These are phyloP conservation scores for Elsinoe necatrix DNA, from an alignment of 2,329 filamentous ascomycete species.

Conservation along the genomic window DNA sequence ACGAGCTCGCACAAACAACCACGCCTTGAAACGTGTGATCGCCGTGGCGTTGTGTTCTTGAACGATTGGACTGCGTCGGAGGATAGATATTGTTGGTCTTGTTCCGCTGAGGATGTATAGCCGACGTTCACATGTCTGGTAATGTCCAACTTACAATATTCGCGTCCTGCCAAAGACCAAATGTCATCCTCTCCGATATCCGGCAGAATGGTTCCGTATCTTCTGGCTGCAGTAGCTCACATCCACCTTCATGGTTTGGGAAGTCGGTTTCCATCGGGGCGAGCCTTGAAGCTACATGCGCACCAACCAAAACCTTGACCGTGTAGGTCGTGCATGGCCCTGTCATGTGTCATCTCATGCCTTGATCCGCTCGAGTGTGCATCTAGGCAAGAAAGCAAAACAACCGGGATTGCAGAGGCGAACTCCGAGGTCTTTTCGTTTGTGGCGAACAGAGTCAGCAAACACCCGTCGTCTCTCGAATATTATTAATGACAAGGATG, in stretches of 20 bases:
- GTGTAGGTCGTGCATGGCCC: background rate
- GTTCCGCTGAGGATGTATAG: background rate
- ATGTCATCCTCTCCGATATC: background rate
- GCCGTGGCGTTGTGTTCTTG: background rate
- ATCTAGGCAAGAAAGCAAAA: slow-evolving; percentile 1
- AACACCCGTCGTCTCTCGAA: background rate
- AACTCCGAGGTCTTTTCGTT: background rate
- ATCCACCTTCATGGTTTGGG: background rate
- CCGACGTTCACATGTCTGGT: background rate
- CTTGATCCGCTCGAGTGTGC: background rate
- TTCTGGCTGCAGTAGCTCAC: slow-evolving; percentile 5
- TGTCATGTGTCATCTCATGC: slow-evolving; percentile 4
- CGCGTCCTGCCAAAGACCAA: background rate
- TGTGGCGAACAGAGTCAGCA: background rate
- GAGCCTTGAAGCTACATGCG: slow-evolving; percentile 3
- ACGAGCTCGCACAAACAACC: background rate
- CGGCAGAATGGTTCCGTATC: background rate
- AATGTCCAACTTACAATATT: too few relatives aligned
- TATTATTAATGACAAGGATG: background rate
- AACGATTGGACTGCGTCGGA: background rate
- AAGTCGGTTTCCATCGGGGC: background rate
- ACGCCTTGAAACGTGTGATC: slow-evolving; percentile 11
- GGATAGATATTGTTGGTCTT: background rate
- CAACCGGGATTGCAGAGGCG: background rate
- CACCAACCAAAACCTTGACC: background rate